Evolutionary conservation across 2,329 filamentous ascomycete genomes (phyloP).

Genomic region (Arthrobotrys conoides): DNA sequence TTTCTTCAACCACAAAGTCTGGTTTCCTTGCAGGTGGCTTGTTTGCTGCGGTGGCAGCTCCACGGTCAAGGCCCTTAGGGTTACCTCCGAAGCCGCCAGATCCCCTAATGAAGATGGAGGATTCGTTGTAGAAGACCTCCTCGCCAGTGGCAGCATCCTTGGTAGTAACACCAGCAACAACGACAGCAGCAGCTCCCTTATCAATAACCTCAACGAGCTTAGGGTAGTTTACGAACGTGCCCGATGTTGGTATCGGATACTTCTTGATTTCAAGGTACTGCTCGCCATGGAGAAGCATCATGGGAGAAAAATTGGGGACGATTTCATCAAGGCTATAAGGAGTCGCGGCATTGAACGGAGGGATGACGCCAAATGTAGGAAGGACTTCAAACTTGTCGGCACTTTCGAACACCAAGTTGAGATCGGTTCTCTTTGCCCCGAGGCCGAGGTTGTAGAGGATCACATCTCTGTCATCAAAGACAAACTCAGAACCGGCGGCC

Average conservation of each 20-base stretch:
- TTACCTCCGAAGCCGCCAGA: constrained; percentile 90
- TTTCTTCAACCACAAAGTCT: constrained; percentile 86
- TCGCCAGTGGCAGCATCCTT: constrained; percentile 87
- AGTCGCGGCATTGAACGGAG: constrained; percentile 86
- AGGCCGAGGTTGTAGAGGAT: constrained; percentile 97
- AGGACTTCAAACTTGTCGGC: constrained; percentile 92
- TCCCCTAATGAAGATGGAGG: constrained; percentile 90
- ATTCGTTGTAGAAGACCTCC: constrained; percentile 97
- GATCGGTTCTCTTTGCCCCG: constrained; percentile 89
- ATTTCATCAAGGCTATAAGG: constrained; percentile 86
- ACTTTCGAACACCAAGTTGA: constrained; percentile 91
- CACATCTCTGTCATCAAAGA: constrained; percentile 86
- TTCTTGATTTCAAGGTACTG: constrained; percentile 96
- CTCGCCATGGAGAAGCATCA: constrained; percentile 99
- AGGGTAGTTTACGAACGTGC: constrained; percentile 80
- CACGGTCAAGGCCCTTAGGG: constrained; percentile 82
- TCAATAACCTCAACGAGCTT: constrained; percentile 94
- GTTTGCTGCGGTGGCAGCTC: constrained; percentile 84
- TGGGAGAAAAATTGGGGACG: constrained; percentile 95
- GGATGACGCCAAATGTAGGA: constrained; percentile 95
- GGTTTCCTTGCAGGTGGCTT: constrained; percentile 81
- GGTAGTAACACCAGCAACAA: constrained; percentile 84
- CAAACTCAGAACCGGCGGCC: constrained; percentile 81
- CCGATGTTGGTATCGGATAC: constrained; percentile 89
- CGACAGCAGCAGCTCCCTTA: constrained; percentile 90